A percentile compares a stretch with the other conserved stretches of the same genome.
Conservation (phyloP, 805 yeast genomes). For the Monosporozyma siamensis region DNA sequence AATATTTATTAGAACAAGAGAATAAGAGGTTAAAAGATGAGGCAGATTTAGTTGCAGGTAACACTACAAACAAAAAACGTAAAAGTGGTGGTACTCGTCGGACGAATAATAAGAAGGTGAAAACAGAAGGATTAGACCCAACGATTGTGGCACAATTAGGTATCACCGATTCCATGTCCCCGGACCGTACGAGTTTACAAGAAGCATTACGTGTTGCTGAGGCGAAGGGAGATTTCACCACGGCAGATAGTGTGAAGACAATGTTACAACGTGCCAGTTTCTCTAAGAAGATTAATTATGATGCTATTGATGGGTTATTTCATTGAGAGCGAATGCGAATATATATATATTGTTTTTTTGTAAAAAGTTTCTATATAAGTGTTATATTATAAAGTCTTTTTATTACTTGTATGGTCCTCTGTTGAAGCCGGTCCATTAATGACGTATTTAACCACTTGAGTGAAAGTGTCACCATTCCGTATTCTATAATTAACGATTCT, state of each 20-base stretch:
- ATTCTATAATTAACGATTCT: constrained; percentile 66
- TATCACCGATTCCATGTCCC: constrained; percentile 14
- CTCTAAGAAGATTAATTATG: constrained; percentile 86
- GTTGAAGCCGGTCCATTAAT: constrained; percentile 34
- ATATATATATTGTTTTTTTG: neutral
- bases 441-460: constrained; percentile 49
- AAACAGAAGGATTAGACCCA: constrained; percentile 8
- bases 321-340: constrained; percentile 9
- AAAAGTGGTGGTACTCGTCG: no score
- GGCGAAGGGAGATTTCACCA: constrained; percentile 36
- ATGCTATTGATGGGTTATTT: constrained; percentile 53
- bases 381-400: neutral
- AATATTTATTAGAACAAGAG: constrained; percentile 77
- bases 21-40: constrained; percentile 72
- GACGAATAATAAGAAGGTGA: no score
- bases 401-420: neutral
- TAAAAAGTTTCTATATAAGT: neutral
- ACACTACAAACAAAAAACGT: constrained; percentile 41
- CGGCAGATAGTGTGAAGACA: constrained; percentile 71
- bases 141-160: neutral
- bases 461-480: constrained; percentile 51
- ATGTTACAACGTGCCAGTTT: constrained; percentile 68
- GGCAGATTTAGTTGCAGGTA: constrained; percentile 82
- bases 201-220: constrained; percentile 34
- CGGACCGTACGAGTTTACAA: constrained; percentile 29